These are phyloP conservation scores for Mantamonas sphyraenae DNA, from an alignment of 78 protist species.

Conservation along the genomic window DNA sequence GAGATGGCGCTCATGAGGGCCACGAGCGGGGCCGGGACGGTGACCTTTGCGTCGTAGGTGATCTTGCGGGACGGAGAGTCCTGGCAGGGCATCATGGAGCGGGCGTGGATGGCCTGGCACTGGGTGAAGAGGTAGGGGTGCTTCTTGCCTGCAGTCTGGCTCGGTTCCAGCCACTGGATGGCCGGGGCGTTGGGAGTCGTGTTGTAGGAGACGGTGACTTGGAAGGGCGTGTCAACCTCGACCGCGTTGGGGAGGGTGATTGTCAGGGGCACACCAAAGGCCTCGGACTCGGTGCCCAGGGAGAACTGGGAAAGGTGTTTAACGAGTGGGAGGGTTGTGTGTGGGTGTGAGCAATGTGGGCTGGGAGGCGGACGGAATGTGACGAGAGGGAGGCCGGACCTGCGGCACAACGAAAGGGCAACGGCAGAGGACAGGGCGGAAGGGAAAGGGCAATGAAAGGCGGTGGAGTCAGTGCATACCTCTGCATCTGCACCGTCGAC, in stretches of 20 bases:
- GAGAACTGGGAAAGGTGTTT: no score
- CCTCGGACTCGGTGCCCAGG: neutral
- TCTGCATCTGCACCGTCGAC: neutral
- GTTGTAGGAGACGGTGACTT: neutral
- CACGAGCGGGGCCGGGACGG: constrained; percentile 37
- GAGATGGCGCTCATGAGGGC: constrained; percentile 69
- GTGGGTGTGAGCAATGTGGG: no score
- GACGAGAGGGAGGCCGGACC: no score
- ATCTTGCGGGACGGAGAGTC: constrained; percentile 65
- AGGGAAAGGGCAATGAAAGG: no score
- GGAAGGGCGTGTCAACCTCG: neutral
- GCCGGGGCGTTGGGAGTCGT: constrained; percentile 3
- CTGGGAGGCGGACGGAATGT: no score
- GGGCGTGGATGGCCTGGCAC: constrained; percentile 73
- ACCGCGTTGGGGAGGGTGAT: neutral
- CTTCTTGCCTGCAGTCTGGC: constrained; percentile 61
- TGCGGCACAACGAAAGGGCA: no score
- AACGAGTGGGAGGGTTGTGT: no score
- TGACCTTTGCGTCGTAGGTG: constrained; percentile 55
- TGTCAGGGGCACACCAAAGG: neutral
- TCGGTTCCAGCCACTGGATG: constrained; percentile 28
- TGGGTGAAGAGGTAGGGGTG: constrained; percentile 62
- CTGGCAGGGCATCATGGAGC: constrained; percentile 67
- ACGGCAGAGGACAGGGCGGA: no score
- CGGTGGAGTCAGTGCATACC: no score